Evolutionary conservation across 148 eudicot genomes (phyloP), one percentile per base, ranked within the genome.

Genomic region (Rhododendron kiyosumense): DNA sequence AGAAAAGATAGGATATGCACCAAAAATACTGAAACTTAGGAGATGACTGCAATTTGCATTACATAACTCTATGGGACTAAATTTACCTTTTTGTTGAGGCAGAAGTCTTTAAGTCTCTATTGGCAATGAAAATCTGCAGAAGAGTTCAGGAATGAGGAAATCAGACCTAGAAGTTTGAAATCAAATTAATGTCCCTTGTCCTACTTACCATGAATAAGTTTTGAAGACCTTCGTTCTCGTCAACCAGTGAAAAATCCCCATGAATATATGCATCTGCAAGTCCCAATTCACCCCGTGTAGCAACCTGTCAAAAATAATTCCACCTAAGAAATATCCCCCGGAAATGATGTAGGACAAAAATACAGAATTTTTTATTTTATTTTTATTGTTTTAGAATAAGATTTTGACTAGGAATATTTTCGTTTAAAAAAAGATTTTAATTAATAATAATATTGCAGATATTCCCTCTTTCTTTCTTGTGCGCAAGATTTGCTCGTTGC

Each of bases 181-280:
- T 10, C 69, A 20, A 12, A 59, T 11, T 26, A 22, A 54, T 61
- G 80, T 75, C 63, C 0, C 13, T 48, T 82, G 20, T 46, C 86
- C 88, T 92, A 97, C 99, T 89, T 92, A 97, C 99, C 99, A 85
- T 93, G 88, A 97, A 93, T 78, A 97, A 88, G 86, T 93, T 91
- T 78, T 93, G 85, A 89, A 97, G 96, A 71, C 99, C 99, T 86
- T 93, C 92, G 65, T 91, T 83, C 86, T 93, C 91, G 88, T 97
- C 98, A 41, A 95, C 98, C 59, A 94, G 87, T n/a, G 99, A 94
- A 86, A 95, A 93, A 86, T 97, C 98, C 43, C 99, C 96, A 87
- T 97, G 91, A 61, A 97, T 94, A 84, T 93, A 95, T 71, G 99
- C 98, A 91, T 97, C 99, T 78, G 99, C 98, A 85, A 97, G 94